Base-by-base conservation (phyloP, 768 basidiomycete genomes). In the Boletellus emodensis region DNA sequence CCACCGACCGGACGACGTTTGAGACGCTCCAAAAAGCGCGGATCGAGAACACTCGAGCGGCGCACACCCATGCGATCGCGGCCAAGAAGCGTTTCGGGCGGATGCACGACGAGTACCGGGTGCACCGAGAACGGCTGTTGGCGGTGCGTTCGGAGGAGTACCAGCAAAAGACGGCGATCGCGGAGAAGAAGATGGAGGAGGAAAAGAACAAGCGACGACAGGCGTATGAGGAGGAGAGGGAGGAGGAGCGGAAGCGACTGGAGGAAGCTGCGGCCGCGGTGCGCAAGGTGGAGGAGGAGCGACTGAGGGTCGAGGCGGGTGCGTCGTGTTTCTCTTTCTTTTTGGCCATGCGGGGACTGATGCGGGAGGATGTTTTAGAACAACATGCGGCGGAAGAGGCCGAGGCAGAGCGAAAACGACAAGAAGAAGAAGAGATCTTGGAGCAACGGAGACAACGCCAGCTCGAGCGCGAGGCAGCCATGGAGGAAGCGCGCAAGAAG, bases 141-240 rank as follows among this genome's bases (percentile, higher is more conserved):
- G 68, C 74, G 36, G 81, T 77, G 70, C 81, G 82, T 42, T 73
- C 72, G 10, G 81, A 80, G 32, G 89, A 91, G 64, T 89, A 83
- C 44, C 75, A 75, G 67, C 80, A 73, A 61, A 67, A 76, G 56
- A 80, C 76, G 40, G 70, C 67, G 22, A 24, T 0, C 13, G 87
- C 92, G 3, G 60, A 70, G 57, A 74, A 70, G 67, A 92, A 85
- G 77, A 82, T 93, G 47, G 84, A 82, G 52, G 84, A 89, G 63
- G 93, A 94, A 74, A 94, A 93, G 76, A 77, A 78, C 41, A 86
- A 84, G 75, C 75, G 85, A 57, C 75, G 75, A 52, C 75, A 75
- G 56, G 72, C 74, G 51, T 71, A 82, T 55, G 84, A 80, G 61
- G 85, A 82, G 64, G 77, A 87, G 68, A 70, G 39, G 33, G 82